A percentile compares a stretch with the other conserved stretches of the same genome.
Conservation (phyloP, 2,329 filamentous ascomycete species). For the Pseudopithomyces maydicus region DNA sequence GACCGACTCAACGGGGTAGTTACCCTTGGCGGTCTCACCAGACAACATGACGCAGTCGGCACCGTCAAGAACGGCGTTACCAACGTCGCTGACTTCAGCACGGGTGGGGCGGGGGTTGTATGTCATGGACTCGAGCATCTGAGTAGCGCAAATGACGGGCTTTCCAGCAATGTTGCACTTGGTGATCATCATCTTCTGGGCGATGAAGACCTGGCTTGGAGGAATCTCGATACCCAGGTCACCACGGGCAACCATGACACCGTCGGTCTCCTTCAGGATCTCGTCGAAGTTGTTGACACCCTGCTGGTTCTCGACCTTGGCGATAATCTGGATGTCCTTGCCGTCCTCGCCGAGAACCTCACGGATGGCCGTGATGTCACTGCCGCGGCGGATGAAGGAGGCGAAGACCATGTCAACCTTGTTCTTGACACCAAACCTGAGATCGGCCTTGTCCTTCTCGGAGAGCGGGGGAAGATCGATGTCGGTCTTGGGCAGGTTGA, state of each 20-base stretch:
- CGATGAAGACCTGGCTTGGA: conserved; percentile 96
- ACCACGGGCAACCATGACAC: conserved; percentile 99
- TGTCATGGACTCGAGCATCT: conserved; percentile 99
- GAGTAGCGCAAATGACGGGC: conserved; percentile 97
- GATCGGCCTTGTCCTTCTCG: conserved; percentile 96
- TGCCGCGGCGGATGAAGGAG: conserved; percentile 93
- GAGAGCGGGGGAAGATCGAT: conserved; percentile 96
- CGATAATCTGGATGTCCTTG: conserved; percentile 97
- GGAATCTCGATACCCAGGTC: conserved; percentile 99
- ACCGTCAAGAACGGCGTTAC: conserved; percentile 96
- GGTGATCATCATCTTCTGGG: conserved; percentile 99
- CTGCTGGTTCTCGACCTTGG: conserved; percentile 99
- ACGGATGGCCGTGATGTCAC: conserved; percentile 92
- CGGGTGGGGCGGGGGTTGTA: conserved; percentile 98
- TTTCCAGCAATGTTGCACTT: conserved; percentile 99
- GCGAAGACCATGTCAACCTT: conserved; percentile 99
- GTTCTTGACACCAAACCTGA: conserved; percentile 97
- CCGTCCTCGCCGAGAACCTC: conserved; percentile 88
- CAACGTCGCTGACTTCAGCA: conserved; percentile 97
- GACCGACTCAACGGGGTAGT: conserved; percentile 90
- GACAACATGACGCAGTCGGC: conserved; percentile 99
- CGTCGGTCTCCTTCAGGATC: conserved; percentile 93
- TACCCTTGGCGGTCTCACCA: conserved; percentile 97
- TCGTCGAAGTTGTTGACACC: conserved; percentile 99
- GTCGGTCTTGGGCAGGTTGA: conserved; percentile 98